A percentile compares a stretch with the other conserved stretches of the same genome.
Evolutionary conservation across 2,329 filamentous ascomycete species (phyloP).

Genomic region (Gaeumannomyces tritici): DNA sequence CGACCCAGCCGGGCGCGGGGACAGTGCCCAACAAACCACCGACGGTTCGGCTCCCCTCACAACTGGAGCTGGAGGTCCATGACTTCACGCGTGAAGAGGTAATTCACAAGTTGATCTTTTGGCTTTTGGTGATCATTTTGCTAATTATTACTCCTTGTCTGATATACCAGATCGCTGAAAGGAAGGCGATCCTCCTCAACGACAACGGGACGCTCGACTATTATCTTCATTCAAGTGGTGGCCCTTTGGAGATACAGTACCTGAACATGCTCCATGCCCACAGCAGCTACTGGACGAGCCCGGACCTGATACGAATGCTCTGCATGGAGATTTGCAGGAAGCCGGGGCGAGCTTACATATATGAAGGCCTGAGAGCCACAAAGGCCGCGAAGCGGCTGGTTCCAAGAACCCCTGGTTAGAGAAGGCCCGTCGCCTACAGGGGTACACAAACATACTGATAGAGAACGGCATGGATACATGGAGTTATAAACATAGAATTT

Average conservation of each 20-base stretch:
- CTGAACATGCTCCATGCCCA: constrained; percentile 95
- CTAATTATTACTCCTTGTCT: no score
- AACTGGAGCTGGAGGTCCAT: constrained; percentile 88
- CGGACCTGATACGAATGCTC: constrained; percentile 82
- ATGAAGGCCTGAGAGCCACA: constrained; percentile 48
- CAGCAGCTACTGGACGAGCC: constrained; percentile 83
- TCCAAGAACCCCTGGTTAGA: background rate
- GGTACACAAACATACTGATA: background rate
- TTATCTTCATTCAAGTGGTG: constrained; percentile 73
- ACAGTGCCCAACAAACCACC: constrained; percentile 21
- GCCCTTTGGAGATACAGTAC: constrained; percentile 89
- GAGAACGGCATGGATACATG: background rate
- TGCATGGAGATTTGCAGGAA: constrained; percentile 78
- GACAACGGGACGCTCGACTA: constrained; percentile 96
- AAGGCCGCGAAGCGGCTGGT: constrained; percentile 36
- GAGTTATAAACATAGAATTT: background rate
- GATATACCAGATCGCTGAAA: constrained; percentile 50
- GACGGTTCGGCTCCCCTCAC: constrained; percentile 44
- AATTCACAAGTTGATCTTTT: background rate
- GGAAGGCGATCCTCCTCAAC: constrained; percentile 77
- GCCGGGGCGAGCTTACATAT: constrained; percentile 51
- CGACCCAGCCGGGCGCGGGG: constrained; percentile 11
- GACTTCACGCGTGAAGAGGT: constrained; percentile 90
- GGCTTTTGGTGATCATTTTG: no score
- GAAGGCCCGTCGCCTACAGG: background rate